Evolutionary conservation across 805 yeast species (phyloP), one percentile per base, ranked within the genome.

Genomic region (Lipomyces yamanashiensis): DNA sequence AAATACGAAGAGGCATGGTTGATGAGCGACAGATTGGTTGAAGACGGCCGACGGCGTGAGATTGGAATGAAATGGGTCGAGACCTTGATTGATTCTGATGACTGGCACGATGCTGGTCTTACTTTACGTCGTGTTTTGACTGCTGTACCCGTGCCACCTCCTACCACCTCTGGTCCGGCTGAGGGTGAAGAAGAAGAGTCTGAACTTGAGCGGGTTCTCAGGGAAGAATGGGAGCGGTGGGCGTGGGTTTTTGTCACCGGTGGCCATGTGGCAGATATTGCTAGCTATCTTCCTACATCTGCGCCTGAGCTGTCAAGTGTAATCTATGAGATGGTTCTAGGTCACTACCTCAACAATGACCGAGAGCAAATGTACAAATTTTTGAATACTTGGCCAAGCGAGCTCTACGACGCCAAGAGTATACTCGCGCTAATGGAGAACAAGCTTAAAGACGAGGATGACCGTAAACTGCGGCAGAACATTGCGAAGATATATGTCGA

Each of bases 1-100:
- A 75, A 78, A 58, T 89, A 76, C 70, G 75, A 79, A 17, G 86
- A 86, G 49, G 98, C 98, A 0, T 93, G 97, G 96, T 80, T 81
- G 47, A 85, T 90, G 72, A 83, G 95, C 62, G 84, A 80, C 54
- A 83, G 82, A 67, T 77, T 89, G 66, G 77, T 87, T 1, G 74
- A 79, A 9, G 79, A 80, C 10, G 63, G 72, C 2, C 84, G 84
- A 64, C 75, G 93, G 55, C 74, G 87, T 10, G 77, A 80, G 44
- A 79, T 85, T 43, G 98, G 97, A 1, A 70, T 85, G 7, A 79
- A 80, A 51, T 85, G 85, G 73, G 78, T 80, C 15, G 72, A 75
- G n/a, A 60, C 63, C 12, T 69, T 77, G 39, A 57, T 76, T 13
- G 67, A 68, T 63, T 69, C 73, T 1, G 80, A 80, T 10, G 71